Base-by-base conservation (phyloP, 2,329 filamentous ascomycete species). In the Talaromyces sp. region DNA sequence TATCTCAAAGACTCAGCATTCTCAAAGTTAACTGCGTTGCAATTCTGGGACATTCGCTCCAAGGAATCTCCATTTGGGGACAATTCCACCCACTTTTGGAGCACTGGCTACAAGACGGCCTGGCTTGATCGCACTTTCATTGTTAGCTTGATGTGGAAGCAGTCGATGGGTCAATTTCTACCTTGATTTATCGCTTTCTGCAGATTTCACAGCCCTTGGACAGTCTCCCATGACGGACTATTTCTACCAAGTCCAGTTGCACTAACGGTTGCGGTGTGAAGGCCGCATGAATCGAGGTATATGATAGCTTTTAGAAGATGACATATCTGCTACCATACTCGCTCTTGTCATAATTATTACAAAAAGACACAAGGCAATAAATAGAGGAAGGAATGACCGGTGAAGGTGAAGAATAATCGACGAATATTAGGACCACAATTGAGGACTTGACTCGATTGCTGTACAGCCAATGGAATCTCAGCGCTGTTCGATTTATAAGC, bases 171-270 rank as follows among this genome's bases (percentile, higher is more conserved):
- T 10, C 7, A 3, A 43, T 56, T 67, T 79, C 64, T 79, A 88
- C 88, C 82, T 90, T 90, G 70, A 91, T 90, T 66, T 88, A 82
- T 65, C 88, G 81, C 38, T 83, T 88, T 70, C 88, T 83, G 72
- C 88, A 91, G 83, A 88, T 90, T 76, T 89, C 87, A 68, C 88
- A 91, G 67, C 87, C 88, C 75, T 80, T 77, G 0, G 85, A 88
- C 68, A 86, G 84, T 74, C 86, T 87, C 48, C 85, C 85, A 63
- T 64, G 64, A n/a, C 64, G 64, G 26, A 52, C 59, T 62, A 65
- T 65, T 53, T 46, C 41, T 27, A 35, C 35, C 14, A 3, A 59
- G 7, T 12, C 12, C 5, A 32, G 3, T 12, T 32, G 31, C 31
- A 32, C 31, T 32, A 32, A 32, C 9, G 31, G 14, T 12, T 12